Evolutionary conservation across 768 basidiomycete genomes (phyloP), one percentile per base, ranked within the genome.

Genomic region (Suillus subaureus): DNA sequence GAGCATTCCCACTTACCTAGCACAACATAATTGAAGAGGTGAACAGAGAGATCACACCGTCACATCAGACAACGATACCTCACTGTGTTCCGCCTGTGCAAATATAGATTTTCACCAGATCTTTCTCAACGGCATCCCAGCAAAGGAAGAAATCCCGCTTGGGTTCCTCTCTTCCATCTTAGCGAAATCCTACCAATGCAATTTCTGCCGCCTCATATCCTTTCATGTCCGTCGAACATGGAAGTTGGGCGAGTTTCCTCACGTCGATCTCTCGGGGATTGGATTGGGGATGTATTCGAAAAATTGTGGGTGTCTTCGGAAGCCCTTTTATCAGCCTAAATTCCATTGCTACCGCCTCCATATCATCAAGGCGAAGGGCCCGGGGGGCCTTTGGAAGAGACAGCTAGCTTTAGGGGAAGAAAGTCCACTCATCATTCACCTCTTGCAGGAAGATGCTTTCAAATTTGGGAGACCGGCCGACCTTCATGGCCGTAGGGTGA

Each of bases 401-500:
- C 15, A 26, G 15, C 23, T 51, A 26, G 49, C 23, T 51, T 23
- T 39, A 23, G 26, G 35, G 2, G 23, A 47, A 51, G 37, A 2
- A 35, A 42, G 33, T 21, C 33, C 39, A 8, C 15, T 64, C 7
- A 15, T 31, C n/a, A 66, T 66, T 2, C 62, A 66, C 26, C 40
- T 63, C 15, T 28, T 65, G 49, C 61, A 51, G 37, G 64, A 65
- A 28, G 64, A 63, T 28, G 28, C 42, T 23, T 52, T 26, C 49
- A 63, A 66, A 23, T 33, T 64, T 40, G 60, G 45, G 37, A 52
- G 64, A 37, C 37, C 47, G 11, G 33, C 21, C 21, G 64, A 66
- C 3, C 64, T 65, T 47, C 64, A 54, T 39, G 61, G 64, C 26
- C 64, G 51, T 6, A 66, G 64, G 21, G 28, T 66, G 21, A 51